Evolutionary conservation across 2,329 filamentous ascomycete genomes (phyloP), one percentile per base, ranked within the genome.

Genomic region (Ambrosiella xylebori): DNA sequence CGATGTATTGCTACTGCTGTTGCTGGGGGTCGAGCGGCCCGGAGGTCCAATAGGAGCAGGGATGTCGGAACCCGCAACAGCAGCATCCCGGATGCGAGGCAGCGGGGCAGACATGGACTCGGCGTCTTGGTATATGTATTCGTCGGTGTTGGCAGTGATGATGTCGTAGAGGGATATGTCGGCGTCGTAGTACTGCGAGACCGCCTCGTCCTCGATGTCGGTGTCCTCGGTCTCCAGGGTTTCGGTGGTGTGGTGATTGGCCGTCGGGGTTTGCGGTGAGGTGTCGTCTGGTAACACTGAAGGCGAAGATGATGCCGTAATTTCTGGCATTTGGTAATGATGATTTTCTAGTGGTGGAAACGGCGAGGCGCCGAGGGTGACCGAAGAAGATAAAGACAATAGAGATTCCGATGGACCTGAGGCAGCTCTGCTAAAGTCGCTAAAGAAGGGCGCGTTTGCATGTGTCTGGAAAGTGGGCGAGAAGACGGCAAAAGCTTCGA

Each of bases 391-490:
- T 7, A 45, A 56, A 9, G 56, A 17, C 37, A n/a, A 35, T 36
- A 38, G 45, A 15, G 38, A 8, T 13, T 44, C 39, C 13, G 19
- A 17, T 7, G 40, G 27, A 13, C 35, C 11, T 13, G 52, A 7
- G 13, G 39, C 51, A 39, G 41, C 19, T 41, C 49, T 50, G 51
- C 40, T 38, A 60, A 58, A 52, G 36, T 60, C 56, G 59, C 56
- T 41, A 45, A 57, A 54, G 53, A 52, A 58, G 9, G 55, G 19
- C 27, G 19, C 39, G 44, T 56, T 57, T 41, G 56, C 52, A 57
- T 60, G 59, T 55, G 59, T 51, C 27, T 49, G 45, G 15, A 58
- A 36, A 36, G 55, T 44, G 7, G 59, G 56, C 39, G 59, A 56
- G 12, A 57, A 58, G 6, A 58, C 36, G 38, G 49, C 56, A 38